Base-by-base conservation (phyloP, 1,139 yeast genomes). In the Geotrichum candidum region DNA sequence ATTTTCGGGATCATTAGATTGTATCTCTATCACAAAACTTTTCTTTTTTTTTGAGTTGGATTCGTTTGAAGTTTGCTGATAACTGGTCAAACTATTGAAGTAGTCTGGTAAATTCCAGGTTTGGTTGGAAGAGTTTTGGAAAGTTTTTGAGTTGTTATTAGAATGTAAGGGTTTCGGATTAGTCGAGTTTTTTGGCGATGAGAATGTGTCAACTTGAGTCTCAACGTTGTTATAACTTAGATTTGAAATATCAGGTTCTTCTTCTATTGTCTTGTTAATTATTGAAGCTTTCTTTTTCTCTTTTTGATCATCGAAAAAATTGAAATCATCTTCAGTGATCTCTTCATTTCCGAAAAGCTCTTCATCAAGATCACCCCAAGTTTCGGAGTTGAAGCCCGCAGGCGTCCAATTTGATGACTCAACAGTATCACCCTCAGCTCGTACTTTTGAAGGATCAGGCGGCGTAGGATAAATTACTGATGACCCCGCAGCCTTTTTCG, bases 261-360 rank as follows among this genome's bases (percentile, higher is more conserved):
- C 56, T 23, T 55, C 54, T 9, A 56, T 38, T 9, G 54, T 51
- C 38, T 50, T 13, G 18, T 27, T 41, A 6, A 25, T 45, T 13
- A 33, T 38, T n/a, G 38, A 51, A 11, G 51, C 23, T 51, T 54
- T 51, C 29, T 33, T 53, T 41, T 51, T 54, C 31, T 45, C 56
- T 33, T 69, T 72, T 1, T 72, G 73, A 31, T 75, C 74, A 61
- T 77, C 81, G 64, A 78, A 78, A 54, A 77, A 76, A 61, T 76
- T 76, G 65, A 78, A 78, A 62, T 78, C 80, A 0, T 78, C 77
- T 57, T 76, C 78, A 0, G 77, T 75, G 2, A 74, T 72, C 56
- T 74, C 77, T 55, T 73, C 76, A 53, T 72, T 80, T 0, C 81
- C 81, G 67, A 79, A 78, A 23, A 78, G 63, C 38, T 76, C 82